Percentiles rank a stretch among this genome's conserved stretches.
These are phyloP conservation scores for Chaetomiaceae sp. DNA, from an alignment of 2,329 filamentous ascomycete genomes.

Conservation along the genomic window DNA sequence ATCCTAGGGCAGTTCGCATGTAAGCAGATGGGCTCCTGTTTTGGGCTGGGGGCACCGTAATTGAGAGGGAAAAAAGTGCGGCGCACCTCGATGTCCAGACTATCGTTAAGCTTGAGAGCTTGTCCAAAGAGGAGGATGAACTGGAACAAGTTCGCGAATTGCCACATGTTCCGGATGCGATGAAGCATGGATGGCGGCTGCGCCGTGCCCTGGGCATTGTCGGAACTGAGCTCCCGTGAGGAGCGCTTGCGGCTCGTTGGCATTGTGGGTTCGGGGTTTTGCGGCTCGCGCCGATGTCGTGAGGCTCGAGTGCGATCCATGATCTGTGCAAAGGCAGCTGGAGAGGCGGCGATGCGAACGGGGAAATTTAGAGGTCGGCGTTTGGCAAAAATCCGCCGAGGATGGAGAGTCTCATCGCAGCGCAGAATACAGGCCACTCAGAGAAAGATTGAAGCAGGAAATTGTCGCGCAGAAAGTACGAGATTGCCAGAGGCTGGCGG, in stretches of 20 bases:
- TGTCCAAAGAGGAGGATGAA: slow-evolving; percentile 90
- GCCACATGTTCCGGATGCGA: slow-evolving; percentile 83
- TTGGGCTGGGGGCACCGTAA: background rate
- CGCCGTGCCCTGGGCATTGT: slow-evolving; percentile 27
- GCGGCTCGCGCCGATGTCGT: background rate
- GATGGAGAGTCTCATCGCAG: slow-evolving; percentile 3
- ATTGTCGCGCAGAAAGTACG: background rate
- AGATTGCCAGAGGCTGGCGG: background rate
- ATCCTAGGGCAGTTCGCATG: slow-evolving; percentile 50
- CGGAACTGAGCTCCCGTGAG: slow-evolving; percentile 39
- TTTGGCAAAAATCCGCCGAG: background rate
- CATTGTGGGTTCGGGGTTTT: slow-evolving; percentile 31
- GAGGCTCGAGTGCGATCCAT: background rate
- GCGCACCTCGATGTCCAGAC: slow-evolving; percentile 81
- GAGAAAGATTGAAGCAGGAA: too few relatives aligned
- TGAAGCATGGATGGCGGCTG: slow-evolving; percentile 49
- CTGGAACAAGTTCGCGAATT: slow-evolving; percentile 90
- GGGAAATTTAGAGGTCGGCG: background rate
- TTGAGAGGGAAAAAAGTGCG: background rate
- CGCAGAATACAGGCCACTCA: background rate
- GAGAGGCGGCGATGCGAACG: slow-evolving; percentile 1
- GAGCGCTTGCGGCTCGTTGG: slow-evolving; percentile 46
- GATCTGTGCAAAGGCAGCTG: background rate
- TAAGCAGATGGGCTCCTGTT: background rate
- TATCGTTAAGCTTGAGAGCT: slow-evolving; percentile 82